Percentiles rank a stretch among this genome's conserved stretches.
Conservation (phyloP, 2,329 filamentous ascomycete species). For the Colletotrichum australisinense region DNA sequence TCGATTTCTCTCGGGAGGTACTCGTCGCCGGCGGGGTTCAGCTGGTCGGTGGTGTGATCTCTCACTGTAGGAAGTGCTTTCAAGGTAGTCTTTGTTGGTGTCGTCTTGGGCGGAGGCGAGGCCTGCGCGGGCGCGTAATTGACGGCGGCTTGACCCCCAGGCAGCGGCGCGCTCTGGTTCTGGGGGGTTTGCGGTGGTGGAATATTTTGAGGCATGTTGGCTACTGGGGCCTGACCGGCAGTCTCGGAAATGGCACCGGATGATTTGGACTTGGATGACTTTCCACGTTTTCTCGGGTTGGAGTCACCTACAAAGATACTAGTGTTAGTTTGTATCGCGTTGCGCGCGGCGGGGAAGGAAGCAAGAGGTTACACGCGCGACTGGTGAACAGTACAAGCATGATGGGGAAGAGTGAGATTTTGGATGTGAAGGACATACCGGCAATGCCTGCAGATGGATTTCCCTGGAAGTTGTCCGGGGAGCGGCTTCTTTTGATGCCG, state of each 20-base stretch:
- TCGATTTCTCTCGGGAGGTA: conserved; percentile 95
- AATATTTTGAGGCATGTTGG: conserved; percentile 51
- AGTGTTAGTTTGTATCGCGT: conserved; percentile 42
- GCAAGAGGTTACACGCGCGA: conserved; percentile 46
- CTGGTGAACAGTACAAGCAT: conserved; percentile 26
- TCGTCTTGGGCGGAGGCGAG: conserved; percentile 78
- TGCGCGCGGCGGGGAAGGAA: conserved; percentile 45
- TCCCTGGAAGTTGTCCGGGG: conserved; percentile 74
- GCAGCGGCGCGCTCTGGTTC: conserved; percentile 58
- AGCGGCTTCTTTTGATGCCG: conserved; percentile 83
- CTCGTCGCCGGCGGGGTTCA: conserved; percentile 89
- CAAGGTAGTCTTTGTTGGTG: conserved; percentile 84
- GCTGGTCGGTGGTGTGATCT: conserved; percentile 96
- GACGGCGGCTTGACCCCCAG: conserved; percentile 52
- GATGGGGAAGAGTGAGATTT: not conserved
- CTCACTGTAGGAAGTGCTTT: conserved; percentile 96
- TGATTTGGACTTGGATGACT: conserved; percentile 70
- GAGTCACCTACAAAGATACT: conserved; percentile 55
- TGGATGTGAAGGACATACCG: conserved; percentile 69
- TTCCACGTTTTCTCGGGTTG: conserved; percentile 68
- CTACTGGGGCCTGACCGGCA: conserved; percentile 63
- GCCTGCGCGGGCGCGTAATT: conserved; percentile 52
- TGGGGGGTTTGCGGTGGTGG: conserved; percentile 67
- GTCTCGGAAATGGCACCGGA: conserved; percentile 66
- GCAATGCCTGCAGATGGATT: conserved; percentile 70